phyloP scores from a whole-genome alignment of 345 rosid species.

The Nasturtium officinale region DNA sequence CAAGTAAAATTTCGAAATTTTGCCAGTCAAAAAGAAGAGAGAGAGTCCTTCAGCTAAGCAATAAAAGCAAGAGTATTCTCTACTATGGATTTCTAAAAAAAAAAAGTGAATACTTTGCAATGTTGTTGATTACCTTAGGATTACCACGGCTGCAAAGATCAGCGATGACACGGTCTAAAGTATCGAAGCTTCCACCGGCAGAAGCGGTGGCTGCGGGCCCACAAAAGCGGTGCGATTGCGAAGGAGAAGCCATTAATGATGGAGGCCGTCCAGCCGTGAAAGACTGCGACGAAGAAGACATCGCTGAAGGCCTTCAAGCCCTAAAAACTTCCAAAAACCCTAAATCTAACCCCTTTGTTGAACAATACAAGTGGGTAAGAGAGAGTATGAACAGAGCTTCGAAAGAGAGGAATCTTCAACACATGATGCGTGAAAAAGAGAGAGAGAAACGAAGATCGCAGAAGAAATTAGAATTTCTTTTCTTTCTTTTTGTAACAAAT shows the following conservation, averaged over 20 bases:
- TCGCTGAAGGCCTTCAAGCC: conserved; percentile 26
- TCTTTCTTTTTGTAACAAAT: neutral
- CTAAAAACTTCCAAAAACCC: conserved; percentile 39
- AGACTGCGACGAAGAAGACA: conserved; percentile 72
- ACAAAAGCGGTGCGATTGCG: conserved; percentile 64
- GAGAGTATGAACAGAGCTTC: conserved; percentile 38
- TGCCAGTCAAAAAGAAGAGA: neutral
- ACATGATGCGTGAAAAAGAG: conserved; percentile 33
- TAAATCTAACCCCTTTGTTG: conserved; percentile 34
- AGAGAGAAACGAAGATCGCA: conserved; percentile 37
- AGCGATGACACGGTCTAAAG: conserved; percentile 72
- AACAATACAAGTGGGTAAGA: conserved; percentile 32
- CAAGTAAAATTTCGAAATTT: neutral
- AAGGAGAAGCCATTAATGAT: conserved; percentile 53
- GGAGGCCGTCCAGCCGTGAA: conserved; percentile 48
- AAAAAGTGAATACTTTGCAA: neutral
- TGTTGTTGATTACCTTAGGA: conserved; percentile 59
- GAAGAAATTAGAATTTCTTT: conserved; percentile 8
- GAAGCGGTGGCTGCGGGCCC: conserved; percentile 52
- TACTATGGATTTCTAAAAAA: conserved; percentile 14
- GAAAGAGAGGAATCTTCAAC: conserved; percentile 33
- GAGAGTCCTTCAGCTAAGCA: conserved; percentile 3
- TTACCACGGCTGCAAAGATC: conserved; percentile 83
- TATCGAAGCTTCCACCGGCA: conserved; percentile 71
- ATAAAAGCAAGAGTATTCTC: conserved; percentile 15